phyloP scores from a whole-genome alignment of 73 alveolate genomes.

The Urostyla sp. region DNA sequence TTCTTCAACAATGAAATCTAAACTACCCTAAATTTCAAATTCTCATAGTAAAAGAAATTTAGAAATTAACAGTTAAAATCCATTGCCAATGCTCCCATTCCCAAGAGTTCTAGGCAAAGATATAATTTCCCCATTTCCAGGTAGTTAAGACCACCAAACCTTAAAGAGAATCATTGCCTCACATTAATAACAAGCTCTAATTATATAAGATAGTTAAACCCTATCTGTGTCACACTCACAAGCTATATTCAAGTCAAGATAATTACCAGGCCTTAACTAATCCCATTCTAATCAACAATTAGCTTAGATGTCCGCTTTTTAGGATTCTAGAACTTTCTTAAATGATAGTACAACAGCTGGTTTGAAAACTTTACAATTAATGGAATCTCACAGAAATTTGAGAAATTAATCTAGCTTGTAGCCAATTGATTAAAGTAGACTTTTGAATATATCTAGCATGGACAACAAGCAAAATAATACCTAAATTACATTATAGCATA shows the following conservation, averaged over 20 bases:
- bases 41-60: conserved; percentile 14
- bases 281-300: neutral
- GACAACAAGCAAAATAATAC: too few species aligned
- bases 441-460: too few species aligned
- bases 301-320: neutral
- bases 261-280: neutral
- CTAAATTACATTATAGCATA: too few species aligned
- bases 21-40: conserved; percentile 36
- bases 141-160: conserved; percentile 41
- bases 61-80: conserved; percentile 34
- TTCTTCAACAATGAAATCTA: conserved; percentile 35
- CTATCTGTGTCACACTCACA: conserved; percentile 23
- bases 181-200: conserved; percentile 24
- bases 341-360: too few species aligned
- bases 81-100: conserved; percentile 42
- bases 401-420: too few species aligned
- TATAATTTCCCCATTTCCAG: conserved; percentile 47
- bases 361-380: too few species aligned
- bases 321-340: conserved; percentile 1
- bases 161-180: conserved; percentile 32
- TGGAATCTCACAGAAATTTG: too few species aligned
- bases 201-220: conserved; percentile 25
- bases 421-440: too few species aligned
- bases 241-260: neutral
- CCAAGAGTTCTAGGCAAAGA: conserved; percentile 52